Base-by-base conservation (phyloP, 2,329 filamentous ascomycete genomes). In the Aspergillus sp. region DNA sequence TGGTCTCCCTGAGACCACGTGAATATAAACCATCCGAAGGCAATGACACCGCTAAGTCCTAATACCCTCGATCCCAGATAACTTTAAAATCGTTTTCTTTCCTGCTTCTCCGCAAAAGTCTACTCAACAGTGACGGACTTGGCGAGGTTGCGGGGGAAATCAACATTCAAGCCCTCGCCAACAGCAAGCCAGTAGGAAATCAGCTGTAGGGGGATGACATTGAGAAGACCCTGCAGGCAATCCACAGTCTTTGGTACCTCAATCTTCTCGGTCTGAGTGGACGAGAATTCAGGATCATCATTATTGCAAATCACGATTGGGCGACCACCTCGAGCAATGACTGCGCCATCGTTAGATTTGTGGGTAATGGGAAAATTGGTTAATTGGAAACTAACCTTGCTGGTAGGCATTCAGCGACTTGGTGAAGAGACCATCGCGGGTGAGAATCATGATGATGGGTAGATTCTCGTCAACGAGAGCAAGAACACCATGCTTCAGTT, bases 351-450 rank as follows among this genome's bases (percentile, higher is more conserved):
- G 65, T 79, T 69, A 78, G 75, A 66, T 60, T n/a, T 22, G n/a
- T 25, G 41, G 15, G 28, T 30, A 23, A 23, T 45, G 47, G 17
- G 34, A 17, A 19, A 15, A 31, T 9, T 55, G 13, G 25, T 25
- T 38, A 17, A 52, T 17, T 25, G 34, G 15, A 52, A 41, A 72
- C 85, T 77, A 83, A 91, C 90, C 89, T 85, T 99, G 95, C 83
- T 99, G 95, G 81, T 98, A 99, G 73, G 95, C 95, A 80, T 99
- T 99, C 74, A 99, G 85, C n/a, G 95, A 98, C 84, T 99, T 99
- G 79, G 91, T 91, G 83, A 99, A 99, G 75, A 99, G 90, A 71
- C 93, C 87, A 77, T 99, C 95, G 64, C 95, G 91, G 58, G 95
- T 99, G 64, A 99, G 85, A 75, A 99, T 98, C 95, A 99, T 99